These are phyloP conservation scores for Hyaloscypha variabilis DNA, from an alignment of 495 filamentous ascomycete species.

Conservation along the genomic window DNA sequence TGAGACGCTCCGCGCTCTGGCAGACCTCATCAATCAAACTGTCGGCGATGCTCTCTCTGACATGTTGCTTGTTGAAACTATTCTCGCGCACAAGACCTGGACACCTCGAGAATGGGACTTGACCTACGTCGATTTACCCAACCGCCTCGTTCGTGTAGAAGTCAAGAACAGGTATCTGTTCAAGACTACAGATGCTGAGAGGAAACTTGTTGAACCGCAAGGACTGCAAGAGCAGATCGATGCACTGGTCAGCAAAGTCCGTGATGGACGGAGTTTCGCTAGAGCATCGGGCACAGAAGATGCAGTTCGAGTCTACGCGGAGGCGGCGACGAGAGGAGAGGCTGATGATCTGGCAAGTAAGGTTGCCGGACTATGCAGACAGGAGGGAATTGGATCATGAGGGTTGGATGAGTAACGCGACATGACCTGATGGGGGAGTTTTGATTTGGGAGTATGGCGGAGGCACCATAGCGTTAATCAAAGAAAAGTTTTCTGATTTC, in stretches of 20 bases:
- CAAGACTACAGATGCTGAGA: constrained; percentile 88
- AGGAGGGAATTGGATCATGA: constrained; percentile 21
- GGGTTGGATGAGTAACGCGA: neutral
- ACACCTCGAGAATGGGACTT: constrained; percentile 85
- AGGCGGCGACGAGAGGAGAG: constrained; percentile 82
- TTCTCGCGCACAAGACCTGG: constrained; percentile 95
- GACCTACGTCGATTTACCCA: constrained; percentile 95
- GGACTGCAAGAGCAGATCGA: constrained; percentile 86
- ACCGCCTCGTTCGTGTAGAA: constrained; percentile 89
- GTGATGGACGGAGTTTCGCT: constrained; percentile 86
- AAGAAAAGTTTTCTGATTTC: neutral
- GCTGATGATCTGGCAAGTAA: constrained; percentile 85
- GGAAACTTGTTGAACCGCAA: constrained; percentile 76
- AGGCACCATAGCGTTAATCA: neutral
- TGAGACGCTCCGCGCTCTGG: constrained; percentile 77
- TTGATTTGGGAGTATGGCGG: neutral
- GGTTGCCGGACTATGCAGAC: constrained; percentile 71
- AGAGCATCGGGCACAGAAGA: constrained; percentile 95
- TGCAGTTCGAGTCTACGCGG: constrained; percentile 95
- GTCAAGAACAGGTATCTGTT: constrained; percentile 86
- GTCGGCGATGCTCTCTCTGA: constrained; percentile 96
- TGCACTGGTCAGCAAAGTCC: constrained; percentile 83
- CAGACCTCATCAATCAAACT: constrained; percentile 93
- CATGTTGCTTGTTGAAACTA: constrained; percentile 92
- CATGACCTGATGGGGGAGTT: neutral